Evolutionary conservation across 1,284 basidiomycete species (phyloP).

Genomic region (Mrakiaceae sp.): DNA sequence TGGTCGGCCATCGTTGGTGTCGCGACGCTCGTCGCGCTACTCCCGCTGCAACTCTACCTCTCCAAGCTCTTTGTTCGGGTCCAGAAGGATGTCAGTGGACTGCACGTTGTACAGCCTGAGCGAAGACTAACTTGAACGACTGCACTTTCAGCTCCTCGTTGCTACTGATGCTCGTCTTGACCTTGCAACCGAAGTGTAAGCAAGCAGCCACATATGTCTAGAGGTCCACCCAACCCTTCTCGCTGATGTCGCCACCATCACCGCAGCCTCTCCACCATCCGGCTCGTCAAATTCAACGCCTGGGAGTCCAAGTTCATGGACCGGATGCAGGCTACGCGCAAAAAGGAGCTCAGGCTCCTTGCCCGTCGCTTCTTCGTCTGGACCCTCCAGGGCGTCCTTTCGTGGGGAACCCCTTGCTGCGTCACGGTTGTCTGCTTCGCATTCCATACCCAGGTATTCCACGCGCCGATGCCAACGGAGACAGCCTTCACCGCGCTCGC

Average conservation of each 20-base stretch:
- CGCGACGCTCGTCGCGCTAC: conserved; percentile 32
- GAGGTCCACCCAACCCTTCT: too few species aligned
- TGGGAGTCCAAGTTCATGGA: conserved; percentile 37
- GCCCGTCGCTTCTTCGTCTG: conserved; percentile 35
- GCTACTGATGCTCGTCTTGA: conserved; percentile 44
- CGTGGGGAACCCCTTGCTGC: conserved; percentile 38
- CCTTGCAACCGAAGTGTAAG: conserved; percentile 40
- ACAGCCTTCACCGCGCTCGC: conserved; percentile 43
- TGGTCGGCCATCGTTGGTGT: conserved; percentile 38
- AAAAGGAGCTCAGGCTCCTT: conserved; percentile 38
- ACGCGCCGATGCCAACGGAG: conserved; percentile 31
- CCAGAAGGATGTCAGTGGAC: conserved; percentile 32
- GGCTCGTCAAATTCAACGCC: conserved; percentile 40
- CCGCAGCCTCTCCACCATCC: conserved; percentile 37
- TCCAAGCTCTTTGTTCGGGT: conserved; percentile 37
- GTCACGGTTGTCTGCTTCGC: conserved; percentile 39
- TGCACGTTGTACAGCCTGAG: neutral
- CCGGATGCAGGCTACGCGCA: conserved; percentile 38
- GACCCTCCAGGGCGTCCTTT: conserved; percentile 22
- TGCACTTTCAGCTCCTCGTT: conserved; percentile 29
- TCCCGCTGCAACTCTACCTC: conserved; percentile 35
- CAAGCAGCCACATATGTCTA: too few species aligned
- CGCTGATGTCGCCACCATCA: too few species aligned
- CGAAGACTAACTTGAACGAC: neutral
- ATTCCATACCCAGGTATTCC: conserved; percentile 36